Percentiles rank a stretch among this genome's conserved stretches.
phyloP scores from a whole-genome alignment of 1,284 basidiomycete genomes.

The Entoloma clypeatum region DNA sequence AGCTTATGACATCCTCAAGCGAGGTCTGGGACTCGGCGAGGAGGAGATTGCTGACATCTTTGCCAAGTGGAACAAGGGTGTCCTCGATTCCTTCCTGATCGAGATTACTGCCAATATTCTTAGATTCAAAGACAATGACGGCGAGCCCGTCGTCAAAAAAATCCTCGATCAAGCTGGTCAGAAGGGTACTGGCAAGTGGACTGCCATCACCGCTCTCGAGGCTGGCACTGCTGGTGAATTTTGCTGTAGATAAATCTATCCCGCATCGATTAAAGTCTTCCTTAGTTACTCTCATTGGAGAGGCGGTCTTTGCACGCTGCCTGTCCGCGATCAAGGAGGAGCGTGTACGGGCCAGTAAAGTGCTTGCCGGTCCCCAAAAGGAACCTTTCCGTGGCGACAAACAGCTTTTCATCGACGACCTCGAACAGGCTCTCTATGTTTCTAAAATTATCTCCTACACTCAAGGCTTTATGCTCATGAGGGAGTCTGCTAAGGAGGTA shows the following conservation, averaged over 20 bases:
- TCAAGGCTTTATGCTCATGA: slow-evolving; percentile 99
- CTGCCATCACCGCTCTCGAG: slow-evolving; percentile 96
- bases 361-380: slow-evolving; percentile 85
- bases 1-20: slow-evolving; percentile 97
- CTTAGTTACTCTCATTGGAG: slow-evolving; percentile 94
- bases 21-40: slow-evolving; percentile 84
- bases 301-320: slow-evolving; percentile 99
- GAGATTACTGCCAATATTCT: slow-evolving; percentile 97
- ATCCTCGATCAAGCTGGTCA: slow-evolving; percentile 97
- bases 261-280: slow-evolving; percentile 15
- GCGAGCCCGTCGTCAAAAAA: slow-evolving; percentile 86
- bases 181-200: slow-evolving; percentile 99
- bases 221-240: slow-evolving; percentile 80
- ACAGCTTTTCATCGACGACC: slow-evolving; percentile 97
- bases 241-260: slow-evolving; percentile 6
- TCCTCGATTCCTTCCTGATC: slow-evolving; percentile 99
- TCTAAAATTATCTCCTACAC: slow-evolving; percentile 99
- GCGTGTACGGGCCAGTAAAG: slow-evolving; percentile 90
- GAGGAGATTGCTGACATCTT: slow-evolving; percentile 90
- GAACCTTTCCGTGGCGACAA: slow-evolving; percentile 97
- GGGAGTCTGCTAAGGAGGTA: slow-evolving; percentile 95
- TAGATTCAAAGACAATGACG: slow-evolving; percentile 95
- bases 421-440: slow-evolving; percentile 98
- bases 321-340: slow-evolving; percentile 98
- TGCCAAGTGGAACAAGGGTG: slow-evolving; percentile 95